Conservation (phyloP, 768 basidiomycete genomes). For the Amanita subjunquillea region DNA sequence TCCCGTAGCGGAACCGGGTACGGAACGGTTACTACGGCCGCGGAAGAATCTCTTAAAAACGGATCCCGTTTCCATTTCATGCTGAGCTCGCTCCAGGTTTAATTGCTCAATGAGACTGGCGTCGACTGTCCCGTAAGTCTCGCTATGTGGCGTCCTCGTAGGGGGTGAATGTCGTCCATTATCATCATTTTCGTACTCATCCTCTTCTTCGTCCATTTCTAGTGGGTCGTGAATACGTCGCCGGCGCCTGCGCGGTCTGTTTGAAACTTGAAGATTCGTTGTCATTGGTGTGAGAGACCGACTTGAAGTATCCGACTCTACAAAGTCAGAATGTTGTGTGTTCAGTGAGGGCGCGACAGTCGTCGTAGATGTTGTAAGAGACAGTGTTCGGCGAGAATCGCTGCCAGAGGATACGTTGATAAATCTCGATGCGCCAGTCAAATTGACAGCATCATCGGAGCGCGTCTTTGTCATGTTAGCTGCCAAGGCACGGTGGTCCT, state of each 20-base stretch:
- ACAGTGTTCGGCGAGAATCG: neutral
- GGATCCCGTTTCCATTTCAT: conserved; percentile 13
- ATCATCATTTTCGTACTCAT: conserved; percentile 25
- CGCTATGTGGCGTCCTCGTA: conserved; percentile 48
- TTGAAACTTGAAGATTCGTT: neutral
- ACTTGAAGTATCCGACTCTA: conserved; percentile 8
- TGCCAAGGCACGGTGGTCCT: conserved; percentile 6
- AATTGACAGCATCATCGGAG: neutral
- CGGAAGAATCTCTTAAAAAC: conserved; percentile 15
- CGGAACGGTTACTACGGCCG: conserved; percentile 10
- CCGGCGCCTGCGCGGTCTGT: conserved; percentile 11
- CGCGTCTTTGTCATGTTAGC: neutral
- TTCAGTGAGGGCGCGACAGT: neutral
- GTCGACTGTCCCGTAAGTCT: conserved; percentile 51
- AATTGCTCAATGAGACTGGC: conserved; percentile 37
- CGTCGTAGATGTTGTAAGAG: neutral
- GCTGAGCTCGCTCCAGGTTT: conserved; percentile 1
- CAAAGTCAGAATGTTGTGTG: neutral
- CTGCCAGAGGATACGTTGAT: conserved; percentile 1
- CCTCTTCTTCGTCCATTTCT: conserved; percentile 15
- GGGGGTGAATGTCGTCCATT: conserved; percentile 18
- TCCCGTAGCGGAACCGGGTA: conserved; percentile 11
- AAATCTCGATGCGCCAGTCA: neutral
- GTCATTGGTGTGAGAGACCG: conserved; percentile 11
- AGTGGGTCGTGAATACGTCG: conserved; percentile 20